phyloP scores from a whole-genome alignment of 306 rosid genomes.

The Styphnolobium japonicum region DNA sequence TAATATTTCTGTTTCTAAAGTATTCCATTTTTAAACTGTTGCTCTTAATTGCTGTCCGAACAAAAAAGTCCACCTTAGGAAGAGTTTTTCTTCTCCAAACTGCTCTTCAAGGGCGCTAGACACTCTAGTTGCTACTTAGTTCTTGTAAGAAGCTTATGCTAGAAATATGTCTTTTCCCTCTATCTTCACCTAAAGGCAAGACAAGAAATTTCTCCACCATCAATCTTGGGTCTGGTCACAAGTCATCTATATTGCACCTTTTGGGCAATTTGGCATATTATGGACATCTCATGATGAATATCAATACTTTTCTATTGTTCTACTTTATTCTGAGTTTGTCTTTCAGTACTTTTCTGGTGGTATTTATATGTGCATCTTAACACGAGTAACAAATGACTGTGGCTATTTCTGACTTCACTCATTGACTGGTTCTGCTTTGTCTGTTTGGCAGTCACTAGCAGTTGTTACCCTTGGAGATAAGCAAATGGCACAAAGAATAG shows the following conservation, averaged over 20 bases:
- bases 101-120: not conserved
- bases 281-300: slow-evolving; percentile 5
- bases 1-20: not conserved
- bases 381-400: not conserved
- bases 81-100: not conserved
- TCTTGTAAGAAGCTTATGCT: not conserved
- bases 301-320: not conserved
- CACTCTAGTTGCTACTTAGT: not conserved
- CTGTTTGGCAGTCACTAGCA: slow-evolving; percentile 72
- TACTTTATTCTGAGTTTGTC: not conserved
- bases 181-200: not conserved
- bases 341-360: slow-evolving; percentile 1
- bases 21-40: not conserved
- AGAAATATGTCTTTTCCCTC: not conserved
- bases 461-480: slow-evolving; percentile 92
- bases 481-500: slow-evolving; percentile 94
- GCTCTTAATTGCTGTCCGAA: not conserved
- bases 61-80: not conserved
- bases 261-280: slow-evolving; percentile 8
- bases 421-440: slow-evolving; percentile 2
- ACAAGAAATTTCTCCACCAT: not conserved
- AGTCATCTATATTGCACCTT: not conserved
- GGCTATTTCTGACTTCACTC: slow-evolving; percentile 8
- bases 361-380: slow-evolving; percentile 21
- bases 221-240: not conserved